Conservation (phyloP, 2,329 filamentous ascomycete species). For the Colletotrichum tanaceti region DNA sequence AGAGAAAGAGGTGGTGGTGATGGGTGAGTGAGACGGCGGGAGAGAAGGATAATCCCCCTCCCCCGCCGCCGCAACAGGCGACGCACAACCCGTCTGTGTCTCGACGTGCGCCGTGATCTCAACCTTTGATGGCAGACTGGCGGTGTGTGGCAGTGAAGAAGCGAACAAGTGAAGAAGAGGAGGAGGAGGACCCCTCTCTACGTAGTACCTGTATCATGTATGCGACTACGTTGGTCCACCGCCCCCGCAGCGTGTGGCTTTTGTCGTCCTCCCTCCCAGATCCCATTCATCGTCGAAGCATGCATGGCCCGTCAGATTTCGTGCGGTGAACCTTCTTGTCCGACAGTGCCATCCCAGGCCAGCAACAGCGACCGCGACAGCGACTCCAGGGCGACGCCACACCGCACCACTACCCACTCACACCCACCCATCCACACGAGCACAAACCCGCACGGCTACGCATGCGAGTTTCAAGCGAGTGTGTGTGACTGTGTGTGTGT, state of each 20-base stretch:
- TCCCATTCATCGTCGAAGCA: conserved; percentile 10
- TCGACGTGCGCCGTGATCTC: conserved; percentile 15
- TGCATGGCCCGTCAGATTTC: conserved; percentile 31
- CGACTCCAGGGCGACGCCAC: no score
- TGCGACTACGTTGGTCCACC: conserved; percentile 22
- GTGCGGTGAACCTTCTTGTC: conserved; percentile 30
- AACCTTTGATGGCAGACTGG: conserved; percentile 35
- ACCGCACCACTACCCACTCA: conserved; percentile 2
- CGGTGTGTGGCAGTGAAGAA: conserved; percentile 39
- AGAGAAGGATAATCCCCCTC: conserved; percentile 8
- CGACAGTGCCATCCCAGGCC: not conserved
- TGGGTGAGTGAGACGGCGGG: conserved; percentile 30
- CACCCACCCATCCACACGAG: not conserved
- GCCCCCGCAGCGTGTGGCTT: conserved; percentile 16
- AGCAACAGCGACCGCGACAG: conserved; percentile 12
- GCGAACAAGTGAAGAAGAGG: not conserved
- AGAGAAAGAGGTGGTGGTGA: no score
- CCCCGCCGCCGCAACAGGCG: conserved; percentile 31
- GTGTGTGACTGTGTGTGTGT: no score
- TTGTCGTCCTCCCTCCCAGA: not conserved
- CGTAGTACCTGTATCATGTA: no score
- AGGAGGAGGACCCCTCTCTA: not conserved
- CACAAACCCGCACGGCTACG: conserved; percentile 8
- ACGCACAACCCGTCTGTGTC: conserved; percentile 15
- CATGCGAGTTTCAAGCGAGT: conserved; percentile 33